A percentile compares a stretch with the other conserved stretches of the same genome.
These are phyloP conservation scores for Thelonectria blattea DNA, from an alignment of 2,329 filamentous ascomycete species.

Conservation along the genomic window DNA sequence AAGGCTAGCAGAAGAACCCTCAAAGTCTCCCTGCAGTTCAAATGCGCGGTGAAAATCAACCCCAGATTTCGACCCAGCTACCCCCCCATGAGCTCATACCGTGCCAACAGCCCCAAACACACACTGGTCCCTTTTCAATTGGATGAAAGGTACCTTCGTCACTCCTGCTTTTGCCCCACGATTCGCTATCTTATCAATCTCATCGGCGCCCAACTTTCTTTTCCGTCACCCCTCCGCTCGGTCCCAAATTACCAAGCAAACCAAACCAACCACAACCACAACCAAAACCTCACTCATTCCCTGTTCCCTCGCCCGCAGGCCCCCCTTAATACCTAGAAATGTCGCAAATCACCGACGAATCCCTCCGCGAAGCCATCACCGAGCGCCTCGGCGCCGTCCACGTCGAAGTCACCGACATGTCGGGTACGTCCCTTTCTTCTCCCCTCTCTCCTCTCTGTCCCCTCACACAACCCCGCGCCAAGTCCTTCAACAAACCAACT, in stretches of 20 bases:
- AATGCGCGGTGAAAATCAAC: constrained; percentile 16
- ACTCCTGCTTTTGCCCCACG: constrained; percentile 24
- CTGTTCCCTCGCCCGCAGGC: background rate
- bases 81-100: constrained; percentile 45
- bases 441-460: background rate
- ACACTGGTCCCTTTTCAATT: no score
- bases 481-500: background rate
- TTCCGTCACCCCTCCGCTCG: constrained; percentile 1
- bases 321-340: constrained; percentile 42
- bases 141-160: no score
- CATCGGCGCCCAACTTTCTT: constrained; percentile 30
- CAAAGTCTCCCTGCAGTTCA: constrained; percentile 7
- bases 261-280: background rate
- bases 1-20: background rate
- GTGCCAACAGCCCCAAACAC: constrained; percentile 22
- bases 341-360: constrained; percentile 74
- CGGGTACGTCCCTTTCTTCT: constrained; percentile 64
- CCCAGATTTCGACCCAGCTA: background rate
- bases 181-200: constrained; percentile 48
- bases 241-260: background rate
- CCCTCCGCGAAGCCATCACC: constrained; percentile 71
- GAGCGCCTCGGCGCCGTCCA: constrained; percentile 75
- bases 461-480: constrained; percentile 6
- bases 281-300: background rate
- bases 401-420: constrained; percentile 91